phyloP scores from a whole-genome alignment of 2,329 filamentous ascomycete genomes.

The Hypomyces rosellus region DNA sequence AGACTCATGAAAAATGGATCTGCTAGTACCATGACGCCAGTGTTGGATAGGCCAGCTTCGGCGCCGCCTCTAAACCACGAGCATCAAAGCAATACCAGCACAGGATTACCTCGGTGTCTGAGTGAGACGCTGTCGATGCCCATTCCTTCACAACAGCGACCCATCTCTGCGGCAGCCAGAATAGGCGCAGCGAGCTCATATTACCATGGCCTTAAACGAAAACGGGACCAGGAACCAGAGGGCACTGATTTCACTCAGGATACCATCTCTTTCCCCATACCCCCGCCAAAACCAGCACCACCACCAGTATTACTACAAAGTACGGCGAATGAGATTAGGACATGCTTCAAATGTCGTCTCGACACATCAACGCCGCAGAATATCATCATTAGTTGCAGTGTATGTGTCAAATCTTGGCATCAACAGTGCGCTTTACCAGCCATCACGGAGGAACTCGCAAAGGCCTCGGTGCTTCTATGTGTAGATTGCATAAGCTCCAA shows the following conservation, averaged over 20 bases:
- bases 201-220: conserved; percentile 21
- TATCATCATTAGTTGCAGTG: conserved; percentile 15
- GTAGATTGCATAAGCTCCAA: conserved; percentile 12
- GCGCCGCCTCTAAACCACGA: background rate
- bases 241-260: conserved; percentile 26
- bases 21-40: background rate
- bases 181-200: background rate
- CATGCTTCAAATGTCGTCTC: conserved; percentile 16
- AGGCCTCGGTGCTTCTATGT: conserved; percentile 15
- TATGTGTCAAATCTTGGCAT: conserved; percentile 21
- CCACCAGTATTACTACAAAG: background rate
- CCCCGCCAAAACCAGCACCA: background rate
- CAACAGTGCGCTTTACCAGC: conserved; percentile 17
- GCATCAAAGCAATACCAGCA: background rate
- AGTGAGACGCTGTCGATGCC: conserved; percentile 11
- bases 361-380: conserved; percentile 2
- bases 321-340: background rate
- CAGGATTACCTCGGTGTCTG: background rate
- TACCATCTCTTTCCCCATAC: conserved; percentile 24
- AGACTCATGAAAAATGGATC: conserved; percentile 18
- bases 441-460: conserved; percentile 4
- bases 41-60: background rate
- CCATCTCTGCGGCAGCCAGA: background rate
- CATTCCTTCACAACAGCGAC: background rate
- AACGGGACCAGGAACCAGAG: conserved; percentile 17